Conservation (phyloP, 2,329 filamentous ascomycete species). For the Cadophora sp. region DNA sequence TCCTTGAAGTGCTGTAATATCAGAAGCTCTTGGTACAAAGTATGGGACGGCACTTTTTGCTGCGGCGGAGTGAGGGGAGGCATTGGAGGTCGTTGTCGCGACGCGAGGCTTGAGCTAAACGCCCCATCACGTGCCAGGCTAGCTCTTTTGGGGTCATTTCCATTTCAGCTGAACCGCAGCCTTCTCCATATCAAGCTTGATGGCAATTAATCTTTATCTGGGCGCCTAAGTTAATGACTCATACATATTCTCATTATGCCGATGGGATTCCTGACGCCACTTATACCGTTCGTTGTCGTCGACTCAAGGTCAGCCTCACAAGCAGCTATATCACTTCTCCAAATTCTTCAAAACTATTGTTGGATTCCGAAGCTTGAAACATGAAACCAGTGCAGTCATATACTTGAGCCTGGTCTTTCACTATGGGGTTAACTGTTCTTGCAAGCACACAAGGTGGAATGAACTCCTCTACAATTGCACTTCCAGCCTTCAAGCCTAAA, state of each 20-base stretch:
- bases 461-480: not conserved
- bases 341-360: not conserved
- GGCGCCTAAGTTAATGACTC: not conserved
- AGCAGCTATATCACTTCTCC: not conserved
- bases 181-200: not conserved
- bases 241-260: too few relatives aligned
- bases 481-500: not conserved
- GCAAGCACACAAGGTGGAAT: not conserved
- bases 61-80: constrained; percentile 2
- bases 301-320: too few relatives aligned
- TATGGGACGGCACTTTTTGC: not conserved
- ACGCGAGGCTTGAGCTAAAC: not conserved
- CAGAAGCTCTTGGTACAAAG: too few relatives aligned
- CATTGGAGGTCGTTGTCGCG: not conserved
- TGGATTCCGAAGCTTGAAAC: not conserved
- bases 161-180: not conserved
- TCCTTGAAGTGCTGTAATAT: constrained; percentile 37
- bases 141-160: not conserved
- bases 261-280: too few relatives aligned
- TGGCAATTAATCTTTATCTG: too few relatives aligned
- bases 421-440: too few relatives aligned
- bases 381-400: not conserved
- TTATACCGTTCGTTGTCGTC: too few relatives aligned
- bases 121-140: not conserved
- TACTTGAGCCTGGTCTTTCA: not conserved